Base-by-base conservation (phyloP, 2,329 filamentous ascomycete genomes). In the Ophiosphaerella narmari region DNA sequence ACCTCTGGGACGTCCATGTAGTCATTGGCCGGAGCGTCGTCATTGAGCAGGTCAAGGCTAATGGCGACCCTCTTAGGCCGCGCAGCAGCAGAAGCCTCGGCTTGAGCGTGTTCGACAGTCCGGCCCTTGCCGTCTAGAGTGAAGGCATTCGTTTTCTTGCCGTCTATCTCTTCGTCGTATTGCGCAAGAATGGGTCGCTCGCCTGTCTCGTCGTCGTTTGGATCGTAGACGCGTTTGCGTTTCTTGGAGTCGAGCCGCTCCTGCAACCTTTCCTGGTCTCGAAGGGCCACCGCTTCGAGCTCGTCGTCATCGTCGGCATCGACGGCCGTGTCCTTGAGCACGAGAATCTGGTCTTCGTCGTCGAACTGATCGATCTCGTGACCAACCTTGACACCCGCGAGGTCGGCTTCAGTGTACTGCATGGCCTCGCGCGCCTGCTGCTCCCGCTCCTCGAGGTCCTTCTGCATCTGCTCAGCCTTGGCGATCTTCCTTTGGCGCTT, bases 101-200 rank as follows among this genome's bases (percentile, higher is more conserved):
- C 83, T 14, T 82, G 77, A 40, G 87, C 78, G 60, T 89, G 86
- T 12, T 83, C 82, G 21, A 72, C 60, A 1, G 80, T 86, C 31
- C 84, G 86, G 2, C 91, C 92, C 54, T 86, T 82, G 2, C 86
- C 86, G 71, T 96, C 90, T 13, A 99, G 78, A 0, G 90, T 96
- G 64, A 99, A 99, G 21, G 83, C 83, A 70, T 95, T 96, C 48
- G 82, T 79, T 76, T 95, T 94, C 75, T 96, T 96, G 47, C 91
- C 91, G 32, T 88, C 84, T 45, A 97, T 95, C 67, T 96, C 93
- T 57, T 97, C 94, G 63, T 97, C 94, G 67, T 99, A 99, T 62
- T 99, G 93, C 12, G 89, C 85, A 36, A 99, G 77, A 21, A 99
- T 86, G 5, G 82, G 82, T 14, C 81, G 81, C 50, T 86, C 79